A percentile compares a stretch with the other conserved stretches of the same genome.
Conservation (phyloP, 1,139 yeast species). For the Pichia sp. region DNA sequence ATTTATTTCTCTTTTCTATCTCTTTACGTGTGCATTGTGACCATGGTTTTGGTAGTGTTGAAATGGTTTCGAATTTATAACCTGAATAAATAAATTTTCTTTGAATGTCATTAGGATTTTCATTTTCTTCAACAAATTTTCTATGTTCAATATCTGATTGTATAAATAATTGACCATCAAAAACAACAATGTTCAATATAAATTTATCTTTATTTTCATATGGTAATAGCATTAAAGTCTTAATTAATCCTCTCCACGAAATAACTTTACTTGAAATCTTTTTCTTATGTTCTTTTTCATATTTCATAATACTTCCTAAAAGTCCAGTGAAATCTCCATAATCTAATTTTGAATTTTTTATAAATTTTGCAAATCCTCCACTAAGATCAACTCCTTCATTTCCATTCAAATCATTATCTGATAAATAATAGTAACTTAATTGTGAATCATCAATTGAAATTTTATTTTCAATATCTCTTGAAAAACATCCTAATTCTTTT, state of each 20-base stretch:
- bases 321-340: conserved; percentile 44
- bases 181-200: conserved; percentile 53
- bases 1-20: conserved; percentile 58
- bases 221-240: conserved; percentile 59
- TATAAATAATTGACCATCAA: conserved; percentile 83
- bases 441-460: conserved; percentile 45
- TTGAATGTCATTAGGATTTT: conserved; percentile 32
- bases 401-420: conserved; percentile 54
- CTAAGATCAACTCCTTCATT: conserved; percentile 48
- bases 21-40: conserved; percentile 54
- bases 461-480: conserved; percentile 47
- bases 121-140: conserved; percentile 15
- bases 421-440: conserved; percentile 67
- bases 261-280: conserved; percentile 59
- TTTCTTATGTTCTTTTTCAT: conserved; percentile 45
- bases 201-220: conserved; percentile 51
- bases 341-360: conserved; percentile 29
- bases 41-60: conserved; percentile 77
- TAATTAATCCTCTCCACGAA: conserved; percentile 80
- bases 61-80: conserved; percentile 76
- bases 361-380: conserved; percentile 57
- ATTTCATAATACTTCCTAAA: conserved; percentile 45
- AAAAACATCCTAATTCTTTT: conserved; percentile 56
- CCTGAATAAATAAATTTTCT: conserved; percentile 58
- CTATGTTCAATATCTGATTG: conserved; percentile 48